A percentile compares a stretch with the other conserved stretches of the same genome.
Evolutionary conservation across 179 eudicot species (phyloP).

Genomic region (Amaranthus tricolor): DNA sequence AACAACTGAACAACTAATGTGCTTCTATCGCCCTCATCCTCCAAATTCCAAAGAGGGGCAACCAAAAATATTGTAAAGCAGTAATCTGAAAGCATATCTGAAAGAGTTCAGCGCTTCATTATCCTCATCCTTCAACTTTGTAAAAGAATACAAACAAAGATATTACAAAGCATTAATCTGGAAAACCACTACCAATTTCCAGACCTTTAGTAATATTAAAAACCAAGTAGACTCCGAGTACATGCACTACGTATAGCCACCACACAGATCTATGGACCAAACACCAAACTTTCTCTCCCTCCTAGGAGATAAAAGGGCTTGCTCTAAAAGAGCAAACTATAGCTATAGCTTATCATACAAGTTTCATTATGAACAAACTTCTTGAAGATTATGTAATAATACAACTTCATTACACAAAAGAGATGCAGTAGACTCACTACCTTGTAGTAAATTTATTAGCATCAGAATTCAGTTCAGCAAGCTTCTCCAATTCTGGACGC

Average conservation of each 20-base stretch:
- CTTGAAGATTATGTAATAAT: neutral
- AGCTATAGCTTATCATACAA: conserved; percentile 1
- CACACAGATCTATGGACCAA: neutral
- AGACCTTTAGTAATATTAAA: neutral
- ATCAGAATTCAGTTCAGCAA: conserved; percentile 54
- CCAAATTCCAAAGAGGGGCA: neutral
- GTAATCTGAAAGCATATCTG: neutral
- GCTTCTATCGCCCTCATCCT: neutral
- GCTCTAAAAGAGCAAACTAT: neutral
- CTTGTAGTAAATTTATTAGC: conserved; percentile 57
- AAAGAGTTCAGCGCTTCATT: no score
- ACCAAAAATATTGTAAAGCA: neutral
- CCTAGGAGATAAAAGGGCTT: neutral
- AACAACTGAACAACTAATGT: neutral
- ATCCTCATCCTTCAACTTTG: no score
- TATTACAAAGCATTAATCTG: neutral
- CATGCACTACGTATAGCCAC: neutral
- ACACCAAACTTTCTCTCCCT: neutral
- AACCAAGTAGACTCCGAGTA: neutral
- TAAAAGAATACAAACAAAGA: neutral
- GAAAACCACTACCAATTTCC: neutral
- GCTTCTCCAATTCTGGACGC: conserved; percentile 56
- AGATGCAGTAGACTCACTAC: conserved; percentile 34
- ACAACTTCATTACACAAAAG: neutral
- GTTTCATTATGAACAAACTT: neutral